Base-by-base conservation (phyloP, 2,329 filamentous ascomycete species). In the Fusarium protoensiforme region DNA sequence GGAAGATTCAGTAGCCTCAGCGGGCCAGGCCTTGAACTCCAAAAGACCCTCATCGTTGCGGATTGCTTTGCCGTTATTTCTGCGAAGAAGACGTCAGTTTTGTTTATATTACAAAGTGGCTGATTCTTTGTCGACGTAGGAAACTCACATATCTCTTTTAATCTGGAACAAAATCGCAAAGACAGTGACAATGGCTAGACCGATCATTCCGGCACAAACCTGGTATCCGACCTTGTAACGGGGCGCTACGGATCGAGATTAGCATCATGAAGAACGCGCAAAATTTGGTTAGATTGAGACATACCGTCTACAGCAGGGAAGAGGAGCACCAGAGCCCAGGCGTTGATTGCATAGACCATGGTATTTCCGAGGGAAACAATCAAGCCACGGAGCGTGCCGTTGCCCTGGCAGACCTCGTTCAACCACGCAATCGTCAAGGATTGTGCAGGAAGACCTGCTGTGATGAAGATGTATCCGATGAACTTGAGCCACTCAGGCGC, bases 21-120 rank as follows among this genome's bases (percentile, higher is more conserved):
- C 65, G 3, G 65, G 43, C 67, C 67, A 69, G 9, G 63, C 67
- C 13, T 69, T 65, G 35, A 66, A 69, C 61, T 69, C 67, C 67
- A 69, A 31, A 2, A 69, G 39, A 9, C 67, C 67, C 16, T 54
- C 20, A 7, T 62, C 63, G n/a, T 69, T 66, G 3, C 63, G 62
- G 11, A 54, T 54, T 8, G 67, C 67, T n/a, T 54, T 54, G 2
- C 67, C 67, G 11, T 54, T 66, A 7, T 65, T 68, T 1, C 65
- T 68, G 7, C 7, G 6, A 9, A 16, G 4, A 1, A 24, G 22
- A 7, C 7, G 14, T 56, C 2, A 56, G 51, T 4, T 7, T 9
- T 2, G 14, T 22, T 24, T 20, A 7, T 1, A 5, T 4, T 16
- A 2, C 9, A 24, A 18, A 5, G 14, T 22, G 2, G n/a, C 11